phyloP scores from a whole-genome alignment of 2,329 filamentous ascomycete genomes.

The Aureobasidium zeae region DNA sequence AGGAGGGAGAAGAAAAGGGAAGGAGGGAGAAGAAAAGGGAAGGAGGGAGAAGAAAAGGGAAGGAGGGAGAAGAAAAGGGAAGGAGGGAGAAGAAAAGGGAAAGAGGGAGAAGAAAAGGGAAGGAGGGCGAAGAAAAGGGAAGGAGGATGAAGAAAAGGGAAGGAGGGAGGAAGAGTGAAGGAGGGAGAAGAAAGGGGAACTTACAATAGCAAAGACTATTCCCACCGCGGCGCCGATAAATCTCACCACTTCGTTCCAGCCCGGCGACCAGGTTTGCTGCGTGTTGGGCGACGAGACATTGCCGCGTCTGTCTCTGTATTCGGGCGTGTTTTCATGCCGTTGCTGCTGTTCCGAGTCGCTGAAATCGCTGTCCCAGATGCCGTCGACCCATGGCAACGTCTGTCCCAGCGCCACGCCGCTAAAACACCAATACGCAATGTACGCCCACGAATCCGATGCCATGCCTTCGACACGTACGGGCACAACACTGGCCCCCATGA shows the following conservation, averaged over 20 bases:
- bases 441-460: conserved; percentile 50
- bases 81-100: conserved; percentile 24
- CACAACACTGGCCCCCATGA: too few relatives aligned
- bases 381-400: conserved; percentile 75
- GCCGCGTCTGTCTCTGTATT: conserved; percentile 16
- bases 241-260: conserved; percentile 67
- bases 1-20: conserved; percentile 24
- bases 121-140: conserved; percentile 24
- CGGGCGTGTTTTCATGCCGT: conserved; percentile 30
- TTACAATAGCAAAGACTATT: conserved; percentile 73
- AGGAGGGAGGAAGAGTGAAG: conserved; percentile 20
- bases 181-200: conserved; percentile 28
- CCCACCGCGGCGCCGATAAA: conserved; percentile 64
- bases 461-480: conserved; percentile 52
- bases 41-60: conserved; percentile 24
- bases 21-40: neutral
- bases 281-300: conserved; percentile 10
- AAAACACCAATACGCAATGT: conserved; percentile 72
- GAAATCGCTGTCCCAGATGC: conserved; percentile 50
- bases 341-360: conserved; percentile 37
- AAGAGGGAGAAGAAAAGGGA: neutral
- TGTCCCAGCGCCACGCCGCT: conserved; percentile 70
- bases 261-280: conserved; percentile 35
- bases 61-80: neutral
- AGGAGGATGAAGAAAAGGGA: neutral